These are phyloP conservation scores for Cryphonectria naterciae DNA, from an alignment of 2,329 filamentous ascomycete species.

Conservation along the genomic window DNA sequence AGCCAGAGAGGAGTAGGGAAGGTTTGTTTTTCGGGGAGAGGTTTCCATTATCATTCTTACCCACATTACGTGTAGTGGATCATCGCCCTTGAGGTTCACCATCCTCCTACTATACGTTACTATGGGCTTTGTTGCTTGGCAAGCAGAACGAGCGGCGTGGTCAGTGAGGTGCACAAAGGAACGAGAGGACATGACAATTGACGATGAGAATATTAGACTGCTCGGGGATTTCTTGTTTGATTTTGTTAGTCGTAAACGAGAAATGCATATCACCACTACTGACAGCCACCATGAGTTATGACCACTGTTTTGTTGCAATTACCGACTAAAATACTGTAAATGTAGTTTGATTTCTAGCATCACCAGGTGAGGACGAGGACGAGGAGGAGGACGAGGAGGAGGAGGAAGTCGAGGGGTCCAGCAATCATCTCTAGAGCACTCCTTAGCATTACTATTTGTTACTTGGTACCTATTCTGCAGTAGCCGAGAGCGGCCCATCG, in stretches of 20 bases:
- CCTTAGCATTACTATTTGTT: too few species aligned
- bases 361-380: background rate
- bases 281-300: too few species aligned
- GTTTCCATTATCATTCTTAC: background rate
- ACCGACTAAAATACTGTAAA: too few species aligned
- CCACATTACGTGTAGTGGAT: background rate
- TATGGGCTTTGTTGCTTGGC: background rate
- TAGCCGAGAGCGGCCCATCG: background rate
- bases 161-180: background rate
- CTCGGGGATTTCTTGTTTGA: conserved; percentile 1
- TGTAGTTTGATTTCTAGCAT: background rate
- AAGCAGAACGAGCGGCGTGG: conserved; percentile 5
- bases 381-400: too few species aligned
- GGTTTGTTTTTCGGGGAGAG: background rate
- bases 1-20: background rate
- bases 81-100: background rate
- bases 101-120: background rate
- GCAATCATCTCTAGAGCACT: too few species aligned
- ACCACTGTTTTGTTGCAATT: too few species aligned
- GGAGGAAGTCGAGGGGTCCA: too few species aligned
- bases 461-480: background rate
- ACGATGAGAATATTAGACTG: conserved; percentile 4
- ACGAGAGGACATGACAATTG: background rate
- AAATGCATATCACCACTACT: background rate
- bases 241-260: background rate